Evolutionary conservation across 495 filamentous ascomycete species (phyloP).

Genomic region (Podospora anserina): DNA sequence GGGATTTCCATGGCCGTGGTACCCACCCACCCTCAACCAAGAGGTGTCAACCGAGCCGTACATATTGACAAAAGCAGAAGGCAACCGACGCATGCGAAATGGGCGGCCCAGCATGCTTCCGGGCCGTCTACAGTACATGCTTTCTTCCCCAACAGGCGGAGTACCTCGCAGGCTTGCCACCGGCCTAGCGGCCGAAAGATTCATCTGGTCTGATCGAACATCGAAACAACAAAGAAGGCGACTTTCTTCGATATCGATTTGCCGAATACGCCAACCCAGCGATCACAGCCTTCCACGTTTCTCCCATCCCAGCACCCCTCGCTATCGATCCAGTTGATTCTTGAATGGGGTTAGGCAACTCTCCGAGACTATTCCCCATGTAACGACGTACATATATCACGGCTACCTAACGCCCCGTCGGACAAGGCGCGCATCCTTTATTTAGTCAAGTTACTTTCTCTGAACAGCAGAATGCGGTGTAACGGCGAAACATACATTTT

Average conservation of each 20-base stretch:
- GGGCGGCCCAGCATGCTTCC: background rate
- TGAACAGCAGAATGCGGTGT: background rate
- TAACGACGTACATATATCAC: background rate
- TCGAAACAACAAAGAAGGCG: background rate
- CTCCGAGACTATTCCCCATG: background rate
- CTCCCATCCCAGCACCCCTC: background rate
- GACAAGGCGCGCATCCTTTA: background rate
- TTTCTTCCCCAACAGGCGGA: no score
- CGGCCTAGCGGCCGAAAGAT: background rate
- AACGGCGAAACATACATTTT: background rate
- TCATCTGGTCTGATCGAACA: background rate
- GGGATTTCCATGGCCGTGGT: background rate
- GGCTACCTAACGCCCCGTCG: background rate
- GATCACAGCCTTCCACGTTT: background rate
- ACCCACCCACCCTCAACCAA: background rate
- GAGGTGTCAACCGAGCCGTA: background rate
- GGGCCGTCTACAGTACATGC: background rate
- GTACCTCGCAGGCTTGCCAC: background rate
- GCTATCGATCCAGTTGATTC: background rate
- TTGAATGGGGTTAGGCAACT: background rate
- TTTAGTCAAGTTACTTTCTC: background rate
- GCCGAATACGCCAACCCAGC: background rate
- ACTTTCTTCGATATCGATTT: background rate
- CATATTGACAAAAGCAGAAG: background rate
- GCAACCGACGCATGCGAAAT: background rate